phyloP scores from a whole-genome alignment of 345 rosid genomes.

The Gossypium australe region DNA sequence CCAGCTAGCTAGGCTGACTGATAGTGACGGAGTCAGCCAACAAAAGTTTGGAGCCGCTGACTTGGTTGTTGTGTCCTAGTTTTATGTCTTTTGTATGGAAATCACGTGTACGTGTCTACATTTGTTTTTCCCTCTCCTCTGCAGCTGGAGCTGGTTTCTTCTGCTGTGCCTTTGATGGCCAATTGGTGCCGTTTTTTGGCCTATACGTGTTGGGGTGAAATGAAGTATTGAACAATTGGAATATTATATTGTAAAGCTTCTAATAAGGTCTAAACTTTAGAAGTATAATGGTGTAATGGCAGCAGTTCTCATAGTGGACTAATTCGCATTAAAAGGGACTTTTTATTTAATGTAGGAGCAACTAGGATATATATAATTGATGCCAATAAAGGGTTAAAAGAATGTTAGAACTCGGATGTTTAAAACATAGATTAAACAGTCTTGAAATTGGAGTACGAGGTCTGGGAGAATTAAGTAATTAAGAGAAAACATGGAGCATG shows the following conservation, averaged over 20 bases:
- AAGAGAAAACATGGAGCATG: neutral
- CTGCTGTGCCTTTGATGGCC: neutral
- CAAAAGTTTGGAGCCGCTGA: constrained; percentile 3
- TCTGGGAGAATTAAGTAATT: no score
- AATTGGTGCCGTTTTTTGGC: neutral
- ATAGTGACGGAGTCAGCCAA: neutral
- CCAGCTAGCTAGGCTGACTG: neutral
- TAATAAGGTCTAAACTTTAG: neutral
- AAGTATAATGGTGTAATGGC: neutral
- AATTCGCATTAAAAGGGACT: neutral
- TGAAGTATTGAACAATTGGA: neutral
- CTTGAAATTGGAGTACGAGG: no score
- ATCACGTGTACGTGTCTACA: constrained; percentile 11
- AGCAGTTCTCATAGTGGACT: neutral
- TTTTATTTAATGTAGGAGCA: neutral
- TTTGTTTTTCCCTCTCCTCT: neutral
- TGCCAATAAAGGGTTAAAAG: neutral
- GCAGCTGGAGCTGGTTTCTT: neutral
- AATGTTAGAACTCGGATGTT: neutral
- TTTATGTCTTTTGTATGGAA: neutral
- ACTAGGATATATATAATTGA: neutral
- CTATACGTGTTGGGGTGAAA: neutral
- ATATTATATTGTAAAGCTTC: neutral
- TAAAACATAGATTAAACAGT: no score
- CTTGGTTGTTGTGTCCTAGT: neutral